Conservation (phyloP, 495 filamentous ascomycete species). For the Trichoderma virens region DNA sequence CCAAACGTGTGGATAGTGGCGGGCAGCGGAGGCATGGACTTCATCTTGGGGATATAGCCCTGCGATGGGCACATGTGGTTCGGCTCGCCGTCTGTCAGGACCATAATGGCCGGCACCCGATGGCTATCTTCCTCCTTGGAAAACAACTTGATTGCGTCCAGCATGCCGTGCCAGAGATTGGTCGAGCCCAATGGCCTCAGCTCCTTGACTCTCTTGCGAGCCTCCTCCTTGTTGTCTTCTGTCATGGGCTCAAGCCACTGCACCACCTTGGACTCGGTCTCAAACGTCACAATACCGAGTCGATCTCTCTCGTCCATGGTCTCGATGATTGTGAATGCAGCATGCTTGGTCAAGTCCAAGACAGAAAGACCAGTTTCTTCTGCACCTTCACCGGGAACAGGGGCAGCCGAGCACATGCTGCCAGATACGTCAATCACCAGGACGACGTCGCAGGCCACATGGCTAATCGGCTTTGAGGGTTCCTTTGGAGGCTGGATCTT, state of each 20-base stretch:
- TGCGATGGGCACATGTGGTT: conserved; percentile 29
- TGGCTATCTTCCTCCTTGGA: neutral
- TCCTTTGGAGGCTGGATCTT: conserved; percentile 28
- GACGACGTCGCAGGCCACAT: conserved; percentile 38
- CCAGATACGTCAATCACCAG: conserved; percentile 40
- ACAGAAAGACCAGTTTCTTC: conserved; percentile 32
- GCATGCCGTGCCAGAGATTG: conserved; percentile 38
- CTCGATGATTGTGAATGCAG: conserved; percentile 35
- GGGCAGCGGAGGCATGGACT: conserved; percentile 24
- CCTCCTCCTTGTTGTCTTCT: conserved; percentile 20
- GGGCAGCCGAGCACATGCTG: conserved; percentile 31
- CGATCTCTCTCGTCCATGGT: conserved; percentile 32
- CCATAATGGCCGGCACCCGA: conserved; percentile 34
- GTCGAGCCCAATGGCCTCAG: conserved; percentile 24
- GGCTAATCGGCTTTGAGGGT: conserved; percentile 18
- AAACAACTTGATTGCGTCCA: conserved; percentile 29
- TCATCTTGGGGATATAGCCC: conserved; percentile 34
- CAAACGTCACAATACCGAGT: conserved; percentile 40
- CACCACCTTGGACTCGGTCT: conserved; percentile 24
- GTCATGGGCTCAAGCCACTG: conserved; percentile 33
- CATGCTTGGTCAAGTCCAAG: conserved; percentile 39
- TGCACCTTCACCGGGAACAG: conserved; percentile 17
- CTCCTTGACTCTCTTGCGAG: conserved; percentile 23
- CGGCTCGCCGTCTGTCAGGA: conserved; percentile 40
- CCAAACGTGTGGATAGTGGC: conserved; percentile 40